Conservation (phyloP, 768 basidiomycete species). For the Sistotremastrum suecicum region DNA sequence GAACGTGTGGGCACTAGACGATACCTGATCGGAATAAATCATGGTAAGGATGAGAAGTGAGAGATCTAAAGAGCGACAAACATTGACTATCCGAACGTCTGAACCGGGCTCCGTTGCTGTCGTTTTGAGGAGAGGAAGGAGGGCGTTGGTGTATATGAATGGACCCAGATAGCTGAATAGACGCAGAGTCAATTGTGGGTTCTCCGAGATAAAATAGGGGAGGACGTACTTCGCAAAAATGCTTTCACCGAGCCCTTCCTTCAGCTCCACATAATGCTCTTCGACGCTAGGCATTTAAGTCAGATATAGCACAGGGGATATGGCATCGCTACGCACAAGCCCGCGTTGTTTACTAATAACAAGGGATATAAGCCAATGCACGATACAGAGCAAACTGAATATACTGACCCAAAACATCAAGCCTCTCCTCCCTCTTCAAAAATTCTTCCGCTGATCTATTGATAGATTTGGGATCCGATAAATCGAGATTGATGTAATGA, state of each 20-base stretch:
- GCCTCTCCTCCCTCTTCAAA: slow-evolving; percentile 20
- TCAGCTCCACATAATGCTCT: too few relatives aligned
- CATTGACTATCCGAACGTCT: slow-evolving; percentile 20
- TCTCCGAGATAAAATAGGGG: too few relatives aligned
- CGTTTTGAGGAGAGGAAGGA: slow-evolving; percentile 17
- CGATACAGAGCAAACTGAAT: too few relatives aligned
- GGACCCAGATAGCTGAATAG: slow-evolving; percentile 16
- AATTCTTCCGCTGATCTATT: slow-evolving; percentile 23
- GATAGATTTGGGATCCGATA: slow-evolving; percentile 18
- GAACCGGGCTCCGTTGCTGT: slow-evolving; percentile 14
- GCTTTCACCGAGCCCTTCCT: too few relatives aligned
- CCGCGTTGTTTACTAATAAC: neutral
- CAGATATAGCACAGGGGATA: too few relatives aligned
- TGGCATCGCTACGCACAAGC: too few relatives aligned
- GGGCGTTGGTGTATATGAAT: slow-evolving; percentile 14
- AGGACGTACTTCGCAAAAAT: too few relatives aligned
- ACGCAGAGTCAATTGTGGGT: neutral
- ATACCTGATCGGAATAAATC: slow-evolving; percentile 7
- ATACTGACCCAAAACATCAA: slow-evolving; percentile 28
- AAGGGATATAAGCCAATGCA: too few relatives aligned
- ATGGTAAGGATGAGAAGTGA: neutral
- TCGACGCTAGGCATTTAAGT: too few relatives aligned
- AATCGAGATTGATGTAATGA: neutral
- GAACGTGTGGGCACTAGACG: slow-evolving; percentile 7
- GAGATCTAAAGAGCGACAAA: slow-evolving; percentile 3